Evolutionary conservation across 257 asterid genomes (phyloP), one percentile per base, ranked within the genome.

Genomic region (Jacaranda copaia): DNA sequence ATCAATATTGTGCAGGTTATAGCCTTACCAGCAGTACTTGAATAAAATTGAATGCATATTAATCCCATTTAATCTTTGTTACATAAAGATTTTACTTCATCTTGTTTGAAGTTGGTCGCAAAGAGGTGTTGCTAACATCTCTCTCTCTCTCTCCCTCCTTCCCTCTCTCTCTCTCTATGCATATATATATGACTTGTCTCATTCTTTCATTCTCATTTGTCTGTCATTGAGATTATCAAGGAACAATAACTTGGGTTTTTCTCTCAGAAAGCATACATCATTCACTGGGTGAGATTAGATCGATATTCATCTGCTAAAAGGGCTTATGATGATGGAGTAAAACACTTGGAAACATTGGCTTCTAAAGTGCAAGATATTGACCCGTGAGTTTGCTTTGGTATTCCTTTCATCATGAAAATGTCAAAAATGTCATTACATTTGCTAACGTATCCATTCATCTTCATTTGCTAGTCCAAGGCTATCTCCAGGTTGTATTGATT

Each of bases 251-350:
- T 77, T 48, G 15, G 57, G 51, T 38, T 60, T 64, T 59, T 77
- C 51, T 77, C 69, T 75, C 77, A 95, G 98, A 95, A 85, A 91
- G 94, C 81, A 8, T 87, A 84, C 71, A 84, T 87, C 78, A 90
- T 95, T 75, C 99, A 95, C 74, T 95, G 99, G 99, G 99, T 95
- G 86, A 82, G 85, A 77, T 59, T 95, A 62, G 98, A 93, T 84
- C 82, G 75, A 46, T 88, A 81, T 70, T 57, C 88, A 59, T 86
- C 96, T 66, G 84, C 84, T 78, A 84, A 88, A 72, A 79, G 84
- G 83, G 99, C 99, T 65, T 95, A 90, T 71, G 71, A 45, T 40
- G 97, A 89, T 66, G 98, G 99, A 68, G 82, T 85, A 80, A 80
- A 85, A 65, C 84, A 84, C 76, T 80, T 93, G 88, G 89, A 93